A percentile compares a stretch with the other conserved stretches of the same genome.
phyloP scores from a whole-genome alignment of 176 grass and related monocot species.

The Avena insularis region DNA sequence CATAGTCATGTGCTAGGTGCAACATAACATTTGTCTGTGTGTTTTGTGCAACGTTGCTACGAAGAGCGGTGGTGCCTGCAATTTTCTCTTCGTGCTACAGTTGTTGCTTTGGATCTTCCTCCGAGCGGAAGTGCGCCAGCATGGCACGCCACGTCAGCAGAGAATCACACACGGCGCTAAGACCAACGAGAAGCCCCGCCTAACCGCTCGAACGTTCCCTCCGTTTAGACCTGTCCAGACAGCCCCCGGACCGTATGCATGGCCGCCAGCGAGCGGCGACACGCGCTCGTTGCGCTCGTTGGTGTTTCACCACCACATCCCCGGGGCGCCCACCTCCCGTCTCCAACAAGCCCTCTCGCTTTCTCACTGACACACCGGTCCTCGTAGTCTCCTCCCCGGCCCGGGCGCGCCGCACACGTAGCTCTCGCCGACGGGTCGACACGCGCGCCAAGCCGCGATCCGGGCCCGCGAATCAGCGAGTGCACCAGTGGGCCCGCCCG shows the following conservation, averaged over 20 bases:
- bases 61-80: too few species aligned
- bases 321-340: not conserved
- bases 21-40: too few species aligned
- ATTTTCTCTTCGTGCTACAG: too few species aligned
- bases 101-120: too few species aligned
- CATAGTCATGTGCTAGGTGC: too few species aligned
- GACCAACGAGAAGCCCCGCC: not conserved
- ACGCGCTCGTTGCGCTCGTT: not conserved
- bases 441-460: not conserved
- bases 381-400: not conserved
- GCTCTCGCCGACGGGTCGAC: not conserved
- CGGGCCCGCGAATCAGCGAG: not conserved
- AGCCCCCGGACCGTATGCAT: not conserved
- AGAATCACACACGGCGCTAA: too few species aligned
- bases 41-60: too few species aligned
- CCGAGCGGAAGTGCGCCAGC: too few species aligned
- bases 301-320: not conserved
- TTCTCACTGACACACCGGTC: not conserved
- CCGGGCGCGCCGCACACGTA: constrained; percentile 11
- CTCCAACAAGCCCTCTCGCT: not conserved
- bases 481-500: not conserved
- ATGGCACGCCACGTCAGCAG: too few species aligned
- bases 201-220: not conserved
- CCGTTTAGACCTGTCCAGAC: not conserved
- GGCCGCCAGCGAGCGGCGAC: not conserved